These are phyloP conservation scores for Phytopythium delawarense DNA, from an alignment of 352 stramenopile genomes.

Conservation along the genomic window DNA sequence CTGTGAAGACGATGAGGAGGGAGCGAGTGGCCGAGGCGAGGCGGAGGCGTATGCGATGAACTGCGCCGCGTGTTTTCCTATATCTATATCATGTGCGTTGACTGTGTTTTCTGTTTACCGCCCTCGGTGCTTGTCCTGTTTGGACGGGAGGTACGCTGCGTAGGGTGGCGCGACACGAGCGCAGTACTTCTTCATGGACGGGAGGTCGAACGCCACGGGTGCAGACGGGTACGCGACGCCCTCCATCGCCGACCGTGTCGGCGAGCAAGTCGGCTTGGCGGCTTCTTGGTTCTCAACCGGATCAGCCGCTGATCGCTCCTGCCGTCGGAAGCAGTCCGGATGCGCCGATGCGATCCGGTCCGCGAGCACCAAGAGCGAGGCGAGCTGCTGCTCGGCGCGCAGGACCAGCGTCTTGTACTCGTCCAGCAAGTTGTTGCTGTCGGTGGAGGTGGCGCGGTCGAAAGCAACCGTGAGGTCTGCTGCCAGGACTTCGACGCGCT, in stretches of 20 bases:
- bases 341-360: constrained; percentile 2
- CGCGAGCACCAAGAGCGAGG: constrained; percentile 20
- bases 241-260: neutral
- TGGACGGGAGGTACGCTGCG: constrained; percentile 36
- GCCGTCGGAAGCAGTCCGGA: constrained; percentile 6
- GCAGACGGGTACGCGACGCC: constrained; percentile 21
- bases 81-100: constrained; percentile 18
- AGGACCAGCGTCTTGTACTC: constrained; percentile 48
- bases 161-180: constrained; percentile 56
- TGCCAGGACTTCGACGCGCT: constrained; percentile 36
- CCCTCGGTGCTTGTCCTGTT: constrained; percentile 10
- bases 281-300: constrained; percentile 3
- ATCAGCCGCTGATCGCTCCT: constrained; percentile 1
- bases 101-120: constrained; percentile 2
- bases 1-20: constrained; percentile 7
- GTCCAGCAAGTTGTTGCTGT: constrained; percentile 21
- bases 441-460: neutral
- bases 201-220: constrained; percentile 36
- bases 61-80: neutral
- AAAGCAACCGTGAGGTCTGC: constrained; percentile 18
- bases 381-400: constrained; percentile 35
- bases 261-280: neutral
- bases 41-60: neutral
- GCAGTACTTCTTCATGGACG: constrained; percentile 72
- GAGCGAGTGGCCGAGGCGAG: neutral